A percentile compares a stretch with the other conserved stretches of the same genome.
Conservation (phyloP, 1,284 basidiomycete species). For the Ustilago sp. region DNA sequence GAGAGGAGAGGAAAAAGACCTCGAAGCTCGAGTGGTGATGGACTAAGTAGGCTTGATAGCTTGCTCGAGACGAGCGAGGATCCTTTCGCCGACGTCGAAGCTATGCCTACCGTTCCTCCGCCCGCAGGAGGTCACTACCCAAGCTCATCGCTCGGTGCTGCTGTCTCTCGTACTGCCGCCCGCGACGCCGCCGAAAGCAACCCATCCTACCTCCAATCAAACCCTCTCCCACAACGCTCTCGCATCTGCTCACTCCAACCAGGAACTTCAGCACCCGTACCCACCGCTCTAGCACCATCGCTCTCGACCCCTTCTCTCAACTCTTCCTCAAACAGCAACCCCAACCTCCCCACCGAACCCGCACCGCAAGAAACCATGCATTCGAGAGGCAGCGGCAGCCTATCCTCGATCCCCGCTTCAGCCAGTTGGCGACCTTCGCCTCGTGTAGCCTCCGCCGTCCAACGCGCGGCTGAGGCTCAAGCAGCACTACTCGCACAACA, state of each 20-base stretch:
- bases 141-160: slow-evolving; percentile 43
- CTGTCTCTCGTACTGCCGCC: slow-evolving; percentile 30
- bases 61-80: slow-evolving; percentile 33
- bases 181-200: slow-evolving; percentile 5
- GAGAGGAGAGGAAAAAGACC: slow-evolving; percentile 26
- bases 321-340: not conserved
- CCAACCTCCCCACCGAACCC: not conserved
- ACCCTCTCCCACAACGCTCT: slow-evolving; percentile 21
- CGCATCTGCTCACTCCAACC: slow-evolving; percentile 42
- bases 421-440: slow-evolving; percentile 49
- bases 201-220: slow-evolving; percentile 9
- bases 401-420: slow-evolving; percentile 27
- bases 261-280: slow-evolving; percentile 21
- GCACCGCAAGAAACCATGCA: not conserved
- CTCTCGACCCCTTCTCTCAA: slow-evolving; percentile 32
- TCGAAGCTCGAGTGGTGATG: slow-evolving; percentile 29
- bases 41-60: slow-evolving; percentile 31
- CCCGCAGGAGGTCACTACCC: slow-evolving; percentile 42
- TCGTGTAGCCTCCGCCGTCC: slow-evolving; percentile 34
- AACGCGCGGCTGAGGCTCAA: slow-evolving; percentile 37
- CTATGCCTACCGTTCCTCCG: not conserved
- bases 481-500: slow-evolving; percentile 11
- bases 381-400: slow-evolving; percentile 6
- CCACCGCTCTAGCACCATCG: slow-evolving; percentile 28
- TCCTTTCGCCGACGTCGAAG: slow-evolving; percentile 21